phyloP scores from a whole-genome alignment of 2,329 filamentous ascomycete species.

The Exserohilum rostratum region DNA sequence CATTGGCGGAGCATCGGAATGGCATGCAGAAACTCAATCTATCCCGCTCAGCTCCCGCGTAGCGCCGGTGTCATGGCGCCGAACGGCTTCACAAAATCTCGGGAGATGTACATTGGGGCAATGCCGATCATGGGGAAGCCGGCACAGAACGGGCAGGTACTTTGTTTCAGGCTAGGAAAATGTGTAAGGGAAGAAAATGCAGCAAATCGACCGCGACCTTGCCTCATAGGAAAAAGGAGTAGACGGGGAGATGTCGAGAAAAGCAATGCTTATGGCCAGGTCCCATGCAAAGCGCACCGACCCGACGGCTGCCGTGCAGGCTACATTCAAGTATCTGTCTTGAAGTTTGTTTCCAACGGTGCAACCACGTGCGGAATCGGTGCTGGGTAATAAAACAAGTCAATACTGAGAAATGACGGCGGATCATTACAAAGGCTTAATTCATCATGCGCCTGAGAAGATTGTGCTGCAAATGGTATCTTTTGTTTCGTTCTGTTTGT shows the following conservation, averaged over 20 bases:
- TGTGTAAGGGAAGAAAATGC: too few species aligned
- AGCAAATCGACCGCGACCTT: neutral
- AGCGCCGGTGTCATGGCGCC: slow-evolving; percentile 5
- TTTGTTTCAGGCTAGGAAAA: neutral
- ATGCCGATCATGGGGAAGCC: neutral
- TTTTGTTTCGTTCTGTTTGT: neutral
- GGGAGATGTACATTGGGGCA: neutral
- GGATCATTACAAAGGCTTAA: neutral
- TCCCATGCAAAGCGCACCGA: neutral
- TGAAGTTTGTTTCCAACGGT: too few species aligned
- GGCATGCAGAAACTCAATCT: slow-evolving; percentile 11
- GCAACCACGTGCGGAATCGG: too few species aligned
- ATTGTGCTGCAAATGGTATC: neutral
- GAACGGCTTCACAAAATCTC: neutral
- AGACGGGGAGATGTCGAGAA: too few species aligned
- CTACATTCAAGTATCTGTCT: too few species aligned
- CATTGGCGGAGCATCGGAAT: neutral
- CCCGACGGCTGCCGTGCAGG: too few species aligned
- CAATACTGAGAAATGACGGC: neutral
- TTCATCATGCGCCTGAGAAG: neutral
- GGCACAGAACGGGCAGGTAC: neutral
- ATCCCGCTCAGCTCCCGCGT: slow-evolving; percentile 1
- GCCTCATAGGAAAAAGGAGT: neutral
- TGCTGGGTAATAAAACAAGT: too few species aligned
- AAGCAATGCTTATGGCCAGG: too few species aligned